Evolutionary conservation across 2,329 filamentous ascomycete species (phyloP).

Genomic region (Eutypella sp.): DNA sequence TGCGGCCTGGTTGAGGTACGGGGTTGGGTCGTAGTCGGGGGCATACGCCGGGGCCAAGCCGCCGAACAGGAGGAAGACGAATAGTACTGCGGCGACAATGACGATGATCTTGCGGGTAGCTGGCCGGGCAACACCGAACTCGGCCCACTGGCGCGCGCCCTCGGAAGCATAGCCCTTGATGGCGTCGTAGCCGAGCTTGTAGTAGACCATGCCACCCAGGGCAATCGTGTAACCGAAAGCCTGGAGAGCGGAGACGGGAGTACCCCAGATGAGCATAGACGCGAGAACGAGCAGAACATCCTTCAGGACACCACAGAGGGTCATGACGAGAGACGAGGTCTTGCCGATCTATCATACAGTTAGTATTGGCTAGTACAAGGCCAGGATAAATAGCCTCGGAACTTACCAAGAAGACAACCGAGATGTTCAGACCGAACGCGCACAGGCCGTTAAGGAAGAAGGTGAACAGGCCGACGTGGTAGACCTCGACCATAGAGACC

Average conservation of each 20-base stretch:
- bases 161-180: constrained; percentile 74
- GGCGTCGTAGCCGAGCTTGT: constrained; percentile 80
- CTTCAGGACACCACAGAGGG: constrained; percentile 82
- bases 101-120: constrained; percentile 73
- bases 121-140: constrained; percentile 75
- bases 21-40: constrained; percentile 48
- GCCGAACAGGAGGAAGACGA: constrained; percentile 66
- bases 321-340: constrained; percentile 80
- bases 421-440: constrained; percentile 78
- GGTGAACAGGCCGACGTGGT: constrained; percentile 66
- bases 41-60: constrained; percentile 59
- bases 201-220: constrained; percentile 74
- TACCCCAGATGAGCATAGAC: constrained; percentile 78
- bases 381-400: neutral
- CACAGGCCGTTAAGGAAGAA: constrained; percentile 73
- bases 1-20: constrained; percentile 43
- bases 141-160: constrained; percentile 73
- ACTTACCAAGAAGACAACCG: constrained; percentile 78
- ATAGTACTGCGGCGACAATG: constrained; percentile 56
- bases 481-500: constrained; percentile 64
- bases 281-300: constrained; percentile 77
- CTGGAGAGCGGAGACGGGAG: constrained; percentile 68
- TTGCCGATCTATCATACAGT: constrained; percentile 69
- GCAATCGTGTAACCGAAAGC: constrained; percentile 82
- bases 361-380: constrained; percentile 19